phyloP scores from a whole-genome alignment of 805 yeast species.

The Lipomyces mesembrius region DNA sequence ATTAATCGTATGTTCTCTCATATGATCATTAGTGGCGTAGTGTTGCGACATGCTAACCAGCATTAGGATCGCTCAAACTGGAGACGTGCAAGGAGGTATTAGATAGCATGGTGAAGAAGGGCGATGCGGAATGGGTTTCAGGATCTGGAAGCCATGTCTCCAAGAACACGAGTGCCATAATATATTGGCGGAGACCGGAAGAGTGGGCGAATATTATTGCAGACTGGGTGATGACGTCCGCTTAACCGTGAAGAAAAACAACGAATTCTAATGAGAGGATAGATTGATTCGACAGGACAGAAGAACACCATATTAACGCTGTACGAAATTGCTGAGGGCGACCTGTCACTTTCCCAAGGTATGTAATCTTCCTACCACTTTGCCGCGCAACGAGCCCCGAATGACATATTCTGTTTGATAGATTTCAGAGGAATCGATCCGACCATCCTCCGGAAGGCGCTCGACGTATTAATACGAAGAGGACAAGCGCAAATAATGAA shows the following conservation, averaged over 20 bases:
- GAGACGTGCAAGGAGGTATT: slow-evolving; percentile 63
- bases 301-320: slow-evolving; percentile 75
- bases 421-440: slow-evolving; percentile 69
- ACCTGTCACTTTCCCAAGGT: slow-evolving; percentile 55
- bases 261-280: slow-evolving; percentile 44
- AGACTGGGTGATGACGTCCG: slow-evolving; percentile 54
- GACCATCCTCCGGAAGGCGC: slow-evolving; percentile 56
- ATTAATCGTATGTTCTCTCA: slow-evolving; percentile 42
- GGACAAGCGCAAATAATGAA: slow-evolving; percentile 76
- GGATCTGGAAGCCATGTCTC: slow-evolving; percentile 40
- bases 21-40: not conserved
- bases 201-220: slow-evolving; percentile 67
- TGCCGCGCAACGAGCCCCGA: not conserved
- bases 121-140: slow-evolving; percentile 61
- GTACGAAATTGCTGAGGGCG: slow-evolving; percentile 76
- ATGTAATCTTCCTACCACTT: not conserved
- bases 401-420: not conserved
- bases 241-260: slow-evolving; percentile 38
- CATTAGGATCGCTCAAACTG: slow-evolving; percentile 54
- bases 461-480: slow-evolving; percentile 63
- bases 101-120: slow-evolving; percentile 58
- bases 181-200: slow-evolving; percentile 72
- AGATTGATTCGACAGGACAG: slow-evolving; percentile 75
- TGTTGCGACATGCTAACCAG: slow-evolving; percentile 51
- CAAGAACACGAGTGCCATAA: slow-evolving; percentile 43